Percentiles rank a stretch among this genome's conserved stretches.
These are phyloP conservation scores for Podochytrium sp. DNA, from an alignment of 192 early-diverging fungal species.

Conservation along the genomic window DNA sequence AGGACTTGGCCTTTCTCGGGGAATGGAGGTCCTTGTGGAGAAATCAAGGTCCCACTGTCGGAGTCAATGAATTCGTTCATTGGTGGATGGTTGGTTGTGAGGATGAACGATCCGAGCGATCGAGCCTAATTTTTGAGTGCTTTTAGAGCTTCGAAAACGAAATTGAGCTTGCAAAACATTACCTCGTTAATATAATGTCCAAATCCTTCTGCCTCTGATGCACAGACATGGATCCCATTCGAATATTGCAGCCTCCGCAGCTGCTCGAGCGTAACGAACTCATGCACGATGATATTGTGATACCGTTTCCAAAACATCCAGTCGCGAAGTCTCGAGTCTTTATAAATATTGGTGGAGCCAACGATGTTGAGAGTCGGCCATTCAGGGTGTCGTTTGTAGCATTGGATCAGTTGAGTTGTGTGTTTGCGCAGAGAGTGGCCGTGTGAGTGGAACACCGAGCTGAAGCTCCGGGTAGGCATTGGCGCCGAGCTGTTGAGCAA, in stretches of 20 bases:
- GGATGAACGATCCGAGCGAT: background rate
- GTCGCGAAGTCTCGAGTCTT: background rate
- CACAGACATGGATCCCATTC: constrained; percentile 5
- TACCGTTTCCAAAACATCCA: too few relatives aligned
- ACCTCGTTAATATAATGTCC: constrained; percentile 29
- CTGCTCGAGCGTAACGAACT: background rate
- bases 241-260: background rate
- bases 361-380: background rate
- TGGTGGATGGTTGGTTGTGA: background rate
- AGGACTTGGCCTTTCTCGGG: background rate
- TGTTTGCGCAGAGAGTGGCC: background rate
- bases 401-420: background rate
- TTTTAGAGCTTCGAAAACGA: too few relatives aligned
- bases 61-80: constrained; percentile 11
- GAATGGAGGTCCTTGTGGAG: background rate
- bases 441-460: background rate
- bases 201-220: background rate
- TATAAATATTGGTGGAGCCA: too few relatives aligned
- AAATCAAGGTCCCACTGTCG: background rate
- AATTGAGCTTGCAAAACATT: too few relatives aligned
- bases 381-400: constrained; percentile 1
- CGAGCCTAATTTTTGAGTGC: constrained; percentile 3
- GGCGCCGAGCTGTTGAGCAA: too few relatives aligned
- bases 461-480: background rate
- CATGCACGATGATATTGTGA: background rate